Evolutionary conservation across 371 early-diverging fungal species (phyloP), one percentile per base, ranked within the genome.

Genomic region (Lichtheimia ornata): DNA sequence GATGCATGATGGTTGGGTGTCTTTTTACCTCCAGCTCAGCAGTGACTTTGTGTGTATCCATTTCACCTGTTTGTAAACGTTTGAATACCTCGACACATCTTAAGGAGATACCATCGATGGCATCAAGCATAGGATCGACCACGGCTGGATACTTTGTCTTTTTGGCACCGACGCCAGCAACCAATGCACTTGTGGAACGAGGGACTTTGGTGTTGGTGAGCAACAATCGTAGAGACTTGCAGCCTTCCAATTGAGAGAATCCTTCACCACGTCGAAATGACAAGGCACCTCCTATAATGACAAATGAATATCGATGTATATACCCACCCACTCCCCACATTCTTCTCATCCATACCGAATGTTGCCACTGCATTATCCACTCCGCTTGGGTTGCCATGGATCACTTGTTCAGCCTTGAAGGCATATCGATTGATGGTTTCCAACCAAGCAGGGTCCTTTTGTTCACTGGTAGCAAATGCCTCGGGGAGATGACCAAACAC

Each of bases 311-410:
- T 25, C 9, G 22, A 54, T 40, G 2, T 5, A 35, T 56, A 28
- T 40, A 24, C 17, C 20, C 4, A 7, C 3, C n/a, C n/a, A n/a
- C 18, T 45, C 20, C 0, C 12, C 24, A 15, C 1, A 14, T 53
- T 40, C 40, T 13, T 53, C 4, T 12, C 13, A 27, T 17, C n/a
- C 25, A 42, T 69, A 72, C 98, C 98, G 74, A 75, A 94, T 15
- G 92, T 91, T 50, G 89, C 85, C 3, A 97, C 86, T 3, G 94
- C 81, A 72, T 97, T 97, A 67, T 98, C 99, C 4, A 98, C 84
- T 11, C 99, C 99, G 17, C 95, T 95, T 2, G 98, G 97, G 41
- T 89, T 95, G 3, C 97, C 97, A 66, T 98, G 99, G 18, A 96
- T 88, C 14, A 97, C 92, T 65, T 92, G 90, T 70, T 98, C 99